Conservation (phyloP, 768 basidiomycete genomes). For the Agaricus subrufescens region DNA sequence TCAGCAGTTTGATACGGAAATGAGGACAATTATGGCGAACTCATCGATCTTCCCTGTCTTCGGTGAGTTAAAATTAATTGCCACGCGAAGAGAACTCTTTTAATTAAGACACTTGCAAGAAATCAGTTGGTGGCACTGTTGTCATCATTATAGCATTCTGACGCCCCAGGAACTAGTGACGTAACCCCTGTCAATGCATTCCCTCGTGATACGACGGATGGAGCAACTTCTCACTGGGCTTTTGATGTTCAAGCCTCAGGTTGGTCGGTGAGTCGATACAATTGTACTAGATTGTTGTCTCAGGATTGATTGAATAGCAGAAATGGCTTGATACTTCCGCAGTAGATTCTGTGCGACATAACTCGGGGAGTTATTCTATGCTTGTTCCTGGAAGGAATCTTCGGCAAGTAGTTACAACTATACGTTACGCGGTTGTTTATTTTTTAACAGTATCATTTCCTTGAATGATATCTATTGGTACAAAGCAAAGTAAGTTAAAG, state of each 20-base stretch:
- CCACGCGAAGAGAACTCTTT: neutral
- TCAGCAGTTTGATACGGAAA: conserved; percentile 38
- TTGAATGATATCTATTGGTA: conserved; percentile 63
- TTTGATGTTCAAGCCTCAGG: conserved; percentile 47
- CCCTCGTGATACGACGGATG: conserved; percentile 40
- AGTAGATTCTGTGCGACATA: conserved; percentile 37
- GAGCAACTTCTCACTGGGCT: conserved; percentile 43
- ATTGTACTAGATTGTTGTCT: neutral
- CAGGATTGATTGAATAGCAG: conserved; percentile 19
- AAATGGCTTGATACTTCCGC: conserved; percentile 42
- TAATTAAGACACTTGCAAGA: conserved; percentile 21
- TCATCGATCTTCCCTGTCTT: conserved; percentile 43
- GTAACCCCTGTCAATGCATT: conserved; percentile 54
- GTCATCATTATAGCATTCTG: neutral
- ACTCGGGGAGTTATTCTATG: conserved; percentile 52
- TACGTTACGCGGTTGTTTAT: neutral
- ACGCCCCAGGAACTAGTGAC: conserved; percentile 33
- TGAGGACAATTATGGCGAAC: conserved; percentile 31
- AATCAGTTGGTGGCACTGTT: conserved; percentile 38
- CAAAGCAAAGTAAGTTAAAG: conserved; percentile 41
- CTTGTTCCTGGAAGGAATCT: conserved; percentile 45
- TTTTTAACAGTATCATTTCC: conserved; percentile 44
- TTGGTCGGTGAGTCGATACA: conserved; percentile 37
- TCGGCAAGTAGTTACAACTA: conserved; percentile 26
- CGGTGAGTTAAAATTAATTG: conserved; percentile 24